A percentile compares a stretch with the other conserved stretches of the same genome.
phyloP scores from a whole-genome alignment of 1,139 yeast species.

The Kodamaea derodonti region DNA sequence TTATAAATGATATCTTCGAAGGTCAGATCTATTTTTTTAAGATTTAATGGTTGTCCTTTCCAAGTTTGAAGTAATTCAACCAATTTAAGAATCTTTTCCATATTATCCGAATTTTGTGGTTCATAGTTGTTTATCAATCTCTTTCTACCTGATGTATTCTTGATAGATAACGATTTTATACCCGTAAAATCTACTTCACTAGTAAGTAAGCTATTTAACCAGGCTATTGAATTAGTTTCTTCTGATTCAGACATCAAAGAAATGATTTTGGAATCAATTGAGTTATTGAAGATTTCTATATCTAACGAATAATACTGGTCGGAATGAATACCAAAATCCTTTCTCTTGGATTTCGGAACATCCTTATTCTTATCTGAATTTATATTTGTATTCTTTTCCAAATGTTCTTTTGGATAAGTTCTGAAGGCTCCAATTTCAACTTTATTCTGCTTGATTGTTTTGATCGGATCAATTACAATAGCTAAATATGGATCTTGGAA shows the following conservation, averaged over 20 bases:
- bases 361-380: conserved; percentile 8
- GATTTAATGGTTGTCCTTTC: conserved; percentile 2
- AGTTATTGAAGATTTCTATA: conserved; percentile 58
- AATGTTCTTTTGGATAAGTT: conserved; percentile 55
- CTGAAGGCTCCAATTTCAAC: conserved; percentile 92
- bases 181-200: conserved; percentile 5
- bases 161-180: not conserved
- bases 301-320: conserved; percentile 68
- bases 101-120: conserved; percentile 9
- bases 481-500: conserved; percentile 93
- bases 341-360: conserved; percentile 46
- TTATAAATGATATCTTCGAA: conserved; percentile 20
- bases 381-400: conserved; percentile 5
- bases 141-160: not conserved
- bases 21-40: conserved; percentile 14
- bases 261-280: conserved; percentile 44
- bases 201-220: conserved; percentile 12
- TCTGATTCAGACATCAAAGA: conserved; percentile 11
- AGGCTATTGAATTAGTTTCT: conserved; percentile 12
- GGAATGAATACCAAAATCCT: conserved; percentile 70
- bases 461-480: conserved; percentile 79
- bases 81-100: conserved; percentile 10
- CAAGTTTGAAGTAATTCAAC: conserved; percentile 11
- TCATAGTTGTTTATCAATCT: conserved; percentile 9
- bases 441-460: conserved; percentile 58